Evolutionary conservation across 2,329 filamentous ascomycete genomes (phyloP).

Genomic region (Lachnellula hyalina): DNA sequence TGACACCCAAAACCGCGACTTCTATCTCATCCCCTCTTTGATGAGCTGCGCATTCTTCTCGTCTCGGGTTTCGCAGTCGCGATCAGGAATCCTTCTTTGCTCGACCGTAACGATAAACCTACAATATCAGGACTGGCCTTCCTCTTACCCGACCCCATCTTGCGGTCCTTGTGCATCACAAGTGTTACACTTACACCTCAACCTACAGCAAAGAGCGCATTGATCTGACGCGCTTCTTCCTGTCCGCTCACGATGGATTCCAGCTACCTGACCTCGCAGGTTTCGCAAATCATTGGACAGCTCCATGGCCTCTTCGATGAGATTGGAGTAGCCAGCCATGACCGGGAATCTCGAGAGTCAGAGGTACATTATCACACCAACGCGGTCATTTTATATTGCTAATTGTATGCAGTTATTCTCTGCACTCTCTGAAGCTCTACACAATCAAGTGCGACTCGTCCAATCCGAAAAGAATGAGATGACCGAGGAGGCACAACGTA

Average conservation of each 20-base stretch:
- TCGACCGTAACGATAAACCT: slow-evolving; percentile 7
- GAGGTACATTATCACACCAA: slow-evolving; percentile 56
- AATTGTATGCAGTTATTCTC: slow-evolving; percentile 65
- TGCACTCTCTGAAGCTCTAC: slow-evolving; percentile 84
- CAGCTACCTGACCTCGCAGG: slow-evolving; percentile 88
- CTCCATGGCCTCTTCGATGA: slow-evolving; percentile 95
- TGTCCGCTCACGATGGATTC: slow-evolving; percentile 63
- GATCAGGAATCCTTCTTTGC: slow-evolving; percentile 22
- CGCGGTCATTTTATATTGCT: slow-evolving; percentile 22
- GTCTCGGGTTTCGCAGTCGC: slow-evolving; percentile 24
- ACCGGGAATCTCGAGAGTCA: slow-evolving; percentile 82
- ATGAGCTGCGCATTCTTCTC: slow-evolving; percentile 19
- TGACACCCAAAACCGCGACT: slow-evolving; percentile 9
- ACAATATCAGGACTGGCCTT: slow-evolving; percentile 1
- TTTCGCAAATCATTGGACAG: slow-evolving; percentile 88
- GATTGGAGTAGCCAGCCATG: slow-evolving; percentile 90
- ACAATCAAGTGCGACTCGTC: slow-evolving; percentile 82
- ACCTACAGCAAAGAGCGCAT: slow-evolving; percentile 2
- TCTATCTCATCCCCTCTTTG: slow-evolving; percentile 14
- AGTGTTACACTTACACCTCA: background rate
- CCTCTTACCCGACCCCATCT: background rate
- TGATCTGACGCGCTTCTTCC: slow-evolving; percentile 8
- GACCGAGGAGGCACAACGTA: slow-evolving; percentile 80
- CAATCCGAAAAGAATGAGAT: slow-evolving; percentile 84
- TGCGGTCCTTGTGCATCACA: background rate